Conservation (phyloP, 768 basidiomycete species). For the Pleurotus giganteus region DNA sequence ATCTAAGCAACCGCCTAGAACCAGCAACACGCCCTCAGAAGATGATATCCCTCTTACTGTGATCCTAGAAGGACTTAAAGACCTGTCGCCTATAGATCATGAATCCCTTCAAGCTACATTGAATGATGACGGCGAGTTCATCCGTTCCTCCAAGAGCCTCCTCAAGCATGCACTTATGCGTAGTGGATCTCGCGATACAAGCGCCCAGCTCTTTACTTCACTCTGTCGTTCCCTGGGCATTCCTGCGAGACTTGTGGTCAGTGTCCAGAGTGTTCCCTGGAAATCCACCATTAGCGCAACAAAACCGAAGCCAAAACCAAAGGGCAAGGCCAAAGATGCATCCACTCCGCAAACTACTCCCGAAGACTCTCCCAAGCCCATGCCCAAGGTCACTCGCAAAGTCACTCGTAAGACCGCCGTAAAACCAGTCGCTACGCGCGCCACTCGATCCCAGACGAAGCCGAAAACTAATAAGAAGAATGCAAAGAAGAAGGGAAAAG, state of each 20-base stretch:
- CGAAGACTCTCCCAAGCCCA: conserved; percentile 20
- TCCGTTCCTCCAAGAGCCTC: conserved; percentile 78
- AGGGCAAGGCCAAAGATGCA: conserved; percentile 17
- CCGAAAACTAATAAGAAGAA: conserved; percentile 33
- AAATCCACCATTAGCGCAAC: conserved; percentile 63
- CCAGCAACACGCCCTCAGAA: conserved; percentile 22
- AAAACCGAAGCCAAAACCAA: conserved; percentile 39
- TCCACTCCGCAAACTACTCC: conserved; percentile 20
- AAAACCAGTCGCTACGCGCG: no score
- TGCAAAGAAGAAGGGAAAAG: conserved; percentile 58
- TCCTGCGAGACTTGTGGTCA: conserved; percentile 84
- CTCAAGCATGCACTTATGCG: conserved; percentile 91
- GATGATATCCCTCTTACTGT: conserved; percentile 20
- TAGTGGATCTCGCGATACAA: conserved; percentile 79
- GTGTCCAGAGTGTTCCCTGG: conserved; percentile 93
- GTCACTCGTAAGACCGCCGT: no score
- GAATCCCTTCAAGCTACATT: conserved; percentile 1
- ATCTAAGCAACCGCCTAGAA: conserved; percentile 14
- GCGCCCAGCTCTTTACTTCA: conserved; percentile 89
- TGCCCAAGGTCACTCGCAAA: no score
- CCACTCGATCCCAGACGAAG: not conserved
- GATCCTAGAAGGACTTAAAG: conserved; percentile 43
- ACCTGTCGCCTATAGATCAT: conserved; percentile 22
- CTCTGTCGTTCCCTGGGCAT: conserved; percentile 84
- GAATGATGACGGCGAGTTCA: conserved; percentile 57